Evolutionary conservation across 257 asterid species (phyloP).

Genomic region (Solanum pennellii): DNA sequence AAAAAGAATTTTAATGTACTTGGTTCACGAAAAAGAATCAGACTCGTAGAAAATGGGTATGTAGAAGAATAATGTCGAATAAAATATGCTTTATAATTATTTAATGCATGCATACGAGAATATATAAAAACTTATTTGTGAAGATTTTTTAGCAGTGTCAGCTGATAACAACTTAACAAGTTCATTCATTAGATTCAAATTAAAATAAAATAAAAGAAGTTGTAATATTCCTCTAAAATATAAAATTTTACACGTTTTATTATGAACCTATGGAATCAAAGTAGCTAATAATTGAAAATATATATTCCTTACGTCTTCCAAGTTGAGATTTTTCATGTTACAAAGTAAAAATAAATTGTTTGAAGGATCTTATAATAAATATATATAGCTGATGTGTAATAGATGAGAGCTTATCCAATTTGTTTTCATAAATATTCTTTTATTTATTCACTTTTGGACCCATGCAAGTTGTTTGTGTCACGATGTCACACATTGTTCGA

Average conservation of each 20-base stretch:
- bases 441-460: background rate
- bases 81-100: background rate
- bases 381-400: constrained; percentile 42
- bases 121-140: background rate
- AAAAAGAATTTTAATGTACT: too few species aligned
- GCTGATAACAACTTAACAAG: background rate
- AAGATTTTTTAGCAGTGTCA: background rate
- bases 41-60: too few species aligned
- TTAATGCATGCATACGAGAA: background rate
- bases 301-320: background rate
- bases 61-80: background rate
- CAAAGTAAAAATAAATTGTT: background rate
- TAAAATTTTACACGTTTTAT: background rate
- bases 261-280: constrained; percentile 1
- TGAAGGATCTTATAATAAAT: constrained; percentile 12
- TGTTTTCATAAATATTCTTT: background rate
- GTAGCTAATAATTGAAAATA: constrained; percentile 3
- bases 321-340: background rate
- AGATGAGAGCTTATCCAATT: constrained; percentile 40
- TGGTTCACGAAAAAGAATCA: too few species aligned
- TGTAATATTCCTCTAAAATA: background rate
- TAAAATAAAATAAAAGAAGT: background rate
- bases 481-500: background rate
- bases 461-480: background rate
- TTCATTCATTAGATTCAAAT: background rate